Conservation (phyloP, 768 basidiomycete species). For the Gymnopilus dilepis region DNA sequence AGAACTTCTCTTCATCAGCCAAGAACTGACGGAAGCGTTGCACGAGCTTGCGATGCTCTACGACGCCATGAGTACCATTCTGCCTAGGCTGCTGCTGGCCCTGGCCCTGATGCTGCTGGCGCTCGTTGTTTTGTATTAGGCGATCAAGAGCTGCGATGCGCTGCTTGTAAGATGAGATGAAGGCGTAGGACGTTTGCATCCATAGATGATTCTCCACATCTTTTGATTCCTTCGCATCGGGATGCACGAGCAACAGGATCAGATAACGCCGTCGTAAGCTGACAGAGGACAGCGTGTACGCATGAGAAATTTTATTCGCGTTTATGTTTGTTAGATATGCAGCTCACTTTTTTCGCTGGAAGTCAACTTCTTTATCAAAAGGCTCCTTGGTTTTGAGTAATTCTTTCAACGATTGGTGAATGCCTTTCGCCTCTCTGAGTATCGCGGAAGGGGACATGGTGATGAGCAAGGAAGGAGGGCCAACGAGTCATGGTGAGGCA, state of each 20-base stretch:
- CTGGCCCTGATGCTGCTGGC: conserved; percentile 42
- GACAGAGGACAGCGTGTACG: conserved; percentile 17
- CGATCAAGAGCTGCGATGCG: conserved; percentile 72
- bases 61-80: conserved; percentile 53
- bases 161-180: conserved; percentile 85
- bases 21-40: conserved; percentile 92
- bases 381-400: conserved; percentile 75
- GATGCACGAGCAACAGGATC: conserved; percentile 68
- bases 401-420: conserved; percentile 78
- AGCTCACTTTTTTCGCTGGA: conserved; percentile 83
- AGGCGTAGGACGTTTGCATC: conserved; percentile 90
- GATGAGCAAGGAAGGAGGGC: conserved; percentile 2
- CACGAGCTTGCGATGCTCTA: conserved; percentile 85
- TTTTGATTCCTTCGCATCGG: conserved; percentile 73
- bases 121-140: conserved; percentile 45
- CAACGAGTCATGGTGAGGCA: conserved; percentile 17
- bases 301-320: conserved; percentile 18
- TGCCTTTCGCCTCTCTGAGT: conserved; percentile 76
- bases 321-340: conserved; percentile 14
- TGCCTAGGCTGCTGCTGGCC: conserved; percentile 34
- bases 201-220: conserved; percentile 86
- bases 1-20: conserved; percentile 90
- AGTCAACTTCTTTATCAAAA: conserved; percentile 87
- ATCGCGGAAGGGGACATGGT: conserved; percentile 22
- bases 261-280: conserved; percentile 78